A percentile compares a stretch with the other conserved stretches of the same genome.
Conservation (phyloP, 202 grass and related monocot species). For the Carex sylvatica region DNA sequence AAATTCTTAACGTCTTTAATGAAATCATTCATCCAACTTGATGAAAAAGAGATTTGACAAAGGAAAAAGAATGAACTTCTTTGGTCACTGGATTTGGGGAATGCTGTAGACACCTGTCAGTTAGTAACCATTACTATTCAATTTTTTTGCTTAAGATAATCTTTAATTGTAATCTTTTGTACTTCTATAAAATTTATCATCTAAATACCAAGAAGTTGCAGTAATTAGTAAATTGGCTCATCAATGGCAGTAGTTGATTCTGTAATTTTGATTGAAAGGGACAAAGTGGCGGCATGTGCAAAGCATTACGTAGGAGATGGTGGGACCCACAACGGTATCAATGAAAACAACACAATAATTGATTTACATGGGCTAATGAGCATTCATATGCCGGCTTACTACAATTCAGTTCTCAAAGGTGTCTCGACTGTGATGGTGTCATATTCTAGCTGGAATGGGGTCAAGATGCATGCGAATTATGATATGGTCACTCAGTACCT, state of each 20-base stretch:
- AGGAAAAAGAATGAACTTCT: background rate
- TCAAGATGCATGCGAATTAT: conserved; percentile 89
- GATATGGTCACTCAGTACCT: conserved; percentile 78
- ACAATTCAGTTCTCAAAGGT: conserved; percentile 80
- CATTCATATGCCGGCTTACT: conserved; percentile 98
- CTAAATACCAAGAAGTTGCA: background rate
- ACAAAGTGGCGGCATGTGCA: conserved; percentile 91
- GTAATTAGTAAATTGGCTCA: background rate
- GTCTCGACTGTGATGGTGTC: conserved; percentile 95
- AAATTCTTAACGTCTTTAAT: background rate
- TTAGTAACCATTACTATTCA: background rate
- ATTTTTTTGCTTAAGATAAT: background rate
- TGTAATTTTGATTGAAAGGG: conserved; percentile 45
- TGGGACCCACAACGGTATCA: conserved; percentile 86
- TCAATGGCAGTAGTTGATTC: conserved; percentile 1
- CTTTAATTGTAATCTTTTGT: background rate
- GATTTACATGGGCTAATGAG: conserved; percentile 59
- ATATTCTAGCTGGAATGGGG: conserved; percentile 93
- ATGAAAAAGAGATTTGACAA: background rate
- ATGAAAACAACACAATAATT: conserved; percentile 91
- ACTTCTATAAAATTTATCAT: background rate
- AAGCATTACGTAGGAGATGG: conserved; percentile 97
- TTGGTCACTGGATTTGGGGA: background rate
- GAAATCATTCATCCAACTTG: conserved; percentile 1
- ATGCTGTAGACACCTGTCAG: background rate